Base-by-base conservation (phyloP, 1,284 basidiomycete species). In the Fomitopsis palustris region DNA sequence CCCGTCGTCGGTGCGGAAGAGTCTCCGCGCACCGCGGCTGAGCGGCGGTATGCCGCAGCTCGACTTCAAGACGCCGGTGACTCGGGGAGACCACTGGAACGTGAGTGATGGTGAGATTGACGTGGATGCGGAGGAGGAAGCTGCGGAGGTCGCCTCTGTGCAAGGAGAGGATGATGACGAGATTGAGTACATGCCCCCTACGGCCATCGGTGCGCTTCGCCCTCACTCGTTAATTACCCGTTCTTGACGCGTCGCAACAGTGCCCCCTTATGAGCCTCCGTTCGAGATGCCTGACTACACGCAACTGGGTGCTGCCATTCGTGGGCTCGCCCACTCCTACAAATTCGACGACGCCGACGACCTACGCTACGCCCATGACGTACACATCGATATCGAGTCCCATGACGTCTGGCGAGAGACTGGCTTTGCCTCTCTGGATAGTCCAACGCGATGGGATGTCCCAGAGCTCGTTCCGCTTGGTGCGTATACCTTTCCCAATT, bases 121-220 rank as follows among this genome's bases (percentile, higher is more conserved):
- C 6, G 59, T 78, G 54, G 66, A 60, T 8, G 56, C 51, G 21
- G 66, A 69, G 3, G 66, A 73, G 35, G 62, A 69, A 7, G 69
- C 69, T 23, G 76, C 74, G 52, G 74, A 79, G 55, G 64, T 67
- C 1, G 68, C 73, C 2, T 76, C 78, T 60, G 75, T 67, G 27
- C 73, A 72, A 47, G 62, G 68, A 19, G 77, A 83, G 49, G 84
- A 84, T 61, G 77, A 78, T 56, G 87, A 86, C 63, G 90, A 92
- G 69, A 78, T 92, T 39, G 90, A 93, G 69, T 92, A 90, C 67
- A 86, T 88, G 82, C 80, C 90, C 31, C 90, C 90, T 6, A 88
- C 85, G 63, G 82, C 81, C 8, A 73, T 82, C 19, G 81, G 89
- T 90, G 64, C 62, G 83, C 73, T 16, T 21, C 14, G 5, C 14